Percentiles rank a stretch among this genome's conserved stretches.
Evolutionary conservation across 768 basidiomycete species (phyloP).

Genomic region (Tulasnella sp.): DNA sequence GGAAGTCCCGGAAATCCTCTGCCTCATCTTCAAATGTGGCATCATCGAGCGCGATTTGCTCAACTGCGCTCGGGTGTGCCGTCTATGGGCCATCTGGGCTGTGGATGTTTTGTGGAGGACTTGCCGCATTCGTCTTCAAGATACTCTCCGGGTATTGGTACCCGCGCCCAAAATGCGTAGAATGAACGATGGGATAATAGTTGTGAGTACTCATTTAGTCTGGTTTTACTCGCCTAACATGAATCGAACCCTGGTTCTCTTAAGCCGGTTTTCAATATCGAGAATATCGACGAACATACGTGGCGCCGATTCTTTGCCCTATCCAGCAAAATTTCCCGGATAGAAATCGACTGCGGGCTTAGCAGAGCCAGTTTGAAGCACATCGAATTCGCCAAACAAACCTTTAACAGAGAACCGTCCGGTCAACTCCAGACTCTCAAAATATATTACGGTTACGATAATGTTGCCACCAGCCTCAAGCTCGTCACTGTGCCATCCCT

Average conservation of each 20-base stretch:
- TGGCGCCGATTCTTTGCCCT: not conserved
- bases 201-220: too few species aligned
- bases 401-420: too few species aligned
- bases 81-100: not conserved
- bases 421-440: too few species aligned
- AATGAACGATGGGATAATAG: not conserved
- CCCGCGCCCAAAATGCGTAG: not conserved
- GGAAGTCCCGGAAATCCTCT: not conserved
- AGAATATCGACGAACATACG: not conserved
- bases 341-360: not conserved
- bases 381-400: too few species aligned
- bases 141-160: not conserved
- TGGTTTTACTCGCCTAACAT: too few species aligned
- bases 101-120: not conserved
- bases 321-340: not conserved
- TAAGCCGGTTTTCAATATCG: too few species aligned
- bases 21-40: not conserved
- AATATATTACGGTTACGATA: too few species aligned
- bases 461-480: too few species aligned
- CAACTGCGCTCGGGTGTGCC: not conserved
- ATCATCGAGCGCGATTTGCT: not conserved
- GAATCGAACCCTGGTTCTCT: too few species aligned
- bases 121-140: not conserved
- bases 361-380: not conserved
- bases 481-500: too few species aligned